Evolutionary conservation across 1,284 basidiomycete species (phyloP).

Genomic region (Somion occarium): DNA sequence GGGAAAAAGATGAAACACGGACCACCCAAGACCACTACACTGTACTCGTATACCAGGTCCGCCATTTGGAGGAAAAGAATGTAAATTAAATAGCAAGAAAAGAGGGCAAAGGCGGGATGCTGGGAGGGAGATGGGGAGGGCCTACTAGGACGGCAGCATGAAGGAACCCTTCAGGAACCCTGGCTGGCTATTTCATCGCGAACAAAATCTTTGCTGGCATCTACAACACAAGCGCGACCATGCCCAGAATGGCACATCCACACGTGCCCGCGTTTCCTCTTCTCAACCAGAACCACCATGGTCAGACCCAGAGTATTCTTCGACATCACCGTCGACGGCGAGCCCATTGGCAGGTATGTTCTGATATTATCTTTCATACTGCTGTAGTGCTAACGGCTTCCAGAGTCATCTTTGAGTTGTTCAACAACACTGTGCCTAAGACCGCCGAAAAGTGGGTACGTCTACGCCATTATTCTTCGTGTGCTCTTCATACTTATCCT

Average conservation of each 20-base stretch:
- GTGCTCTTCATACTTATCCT: constrained; percentile 4
- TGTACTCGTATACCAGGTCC: constrained; percentile 39
- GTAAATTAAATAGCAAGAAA: not conserved
- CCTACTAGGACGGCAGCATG: not conserved
- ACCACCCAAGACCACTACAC: constrained; percentile 78
- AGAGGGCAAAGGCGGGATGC: not conserved
- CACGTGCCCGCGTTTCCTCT: not conserved
- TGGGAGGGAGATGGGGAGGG: not conserved
- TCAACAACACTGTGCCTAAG: constrained; percentile 70
- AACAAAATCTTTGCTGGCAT: not conserved
- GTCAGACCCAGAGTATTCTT: constrained; percentile 63
- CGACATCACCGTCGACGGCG: constrained; percentile 53
- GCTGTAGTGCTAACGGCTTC: not conserved
- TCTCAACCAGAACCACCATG: constrained; percentile 23
- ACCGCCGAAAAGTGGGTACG: constrained; percentile 77
- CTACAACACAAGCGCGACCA: not conserved
- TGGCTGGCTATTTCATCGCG: not conserved
- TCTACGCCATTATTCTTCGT: constrained; percentile 1
- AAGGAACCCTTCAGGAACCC: not conserved
- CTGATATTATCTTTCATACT: constrained; percentile 6
- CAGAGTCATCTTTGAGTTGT: constrained; percentile 81
- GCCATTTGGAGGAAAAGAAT: not conserved
- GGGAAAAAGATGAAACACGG: constrained; percentile 18
- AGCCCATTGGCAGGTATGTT: constrained; percentile 55
- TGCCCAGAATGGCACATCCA: not conserved